These are phyloP conservation scores for Lonicera japonica DNA, from an alignment of 129 eudicot genomes.

Conservation along the genomic window DNA sequence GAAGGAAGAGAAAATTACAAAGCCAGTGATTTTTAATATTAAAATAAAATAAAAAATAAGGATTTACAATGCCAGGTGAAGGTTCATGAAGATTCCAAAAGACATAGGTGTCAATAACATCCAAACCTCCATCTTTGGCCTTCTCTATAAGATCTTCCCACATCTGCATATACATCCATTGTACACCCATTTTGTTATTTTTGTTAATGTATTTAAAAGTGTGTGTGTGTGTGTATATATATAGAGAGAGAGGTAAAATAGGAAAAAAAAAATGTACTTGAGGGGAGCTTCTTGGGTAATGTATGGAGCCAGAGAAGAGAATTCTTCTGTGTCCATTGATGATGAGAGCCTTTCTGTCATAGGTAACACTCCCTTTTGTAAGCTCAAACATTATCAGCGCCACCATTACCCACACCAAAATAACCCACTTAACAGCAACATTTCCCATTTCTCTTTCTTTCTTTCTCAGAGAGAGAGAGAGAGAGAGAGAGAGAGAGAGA, in stretches of 20 bases:
- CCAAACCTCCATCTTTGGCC: conserved; percentile 94
- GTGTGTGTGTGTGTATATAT: neutral
- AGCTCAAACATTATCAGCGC: conserved; percentile 25
- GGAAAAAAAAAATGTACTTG: conserved; percentile 39
- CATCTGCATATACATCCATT: conserved; percentile 56
- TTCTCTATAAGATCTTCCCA: conserved; percentile 88
- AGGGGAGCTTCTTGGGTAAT: conserved; percentile 94
- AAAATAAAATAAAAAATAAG: neutral
- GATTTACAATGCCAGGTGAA: conserved; percentile 78
- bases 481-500: too few relatives aligned
- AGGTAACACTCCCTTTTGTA: conserved; percentile 51
- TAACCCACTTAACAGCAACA: conserved; percentile 49
- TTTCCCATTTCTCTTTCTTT: conserved; percentile 27
- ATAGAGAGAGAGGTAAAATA: neutral
- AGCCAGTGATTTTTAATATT: too few relatives aligned
- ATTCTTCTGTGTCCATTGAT: conserved; percentile 75
- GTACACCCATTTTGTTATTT: neutral
- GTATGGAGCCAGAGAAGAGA: conserved; percentile 81
- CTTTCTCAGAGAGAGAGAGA: neutral
- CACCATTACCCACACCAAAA: conserved; percentile 21
- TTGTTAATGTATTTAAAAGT: neutral
- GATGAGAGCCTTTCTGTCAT: conserved; percentile 66
- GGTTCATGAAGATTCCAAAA: conserved; percentile 95
- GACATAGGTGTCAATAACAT: conserved; percentile 83
- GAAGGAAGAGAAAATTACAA: neutral